Conservation (phyloP, 768 basidiomycete genomes). For the Leccinum variicolor region DNA sequence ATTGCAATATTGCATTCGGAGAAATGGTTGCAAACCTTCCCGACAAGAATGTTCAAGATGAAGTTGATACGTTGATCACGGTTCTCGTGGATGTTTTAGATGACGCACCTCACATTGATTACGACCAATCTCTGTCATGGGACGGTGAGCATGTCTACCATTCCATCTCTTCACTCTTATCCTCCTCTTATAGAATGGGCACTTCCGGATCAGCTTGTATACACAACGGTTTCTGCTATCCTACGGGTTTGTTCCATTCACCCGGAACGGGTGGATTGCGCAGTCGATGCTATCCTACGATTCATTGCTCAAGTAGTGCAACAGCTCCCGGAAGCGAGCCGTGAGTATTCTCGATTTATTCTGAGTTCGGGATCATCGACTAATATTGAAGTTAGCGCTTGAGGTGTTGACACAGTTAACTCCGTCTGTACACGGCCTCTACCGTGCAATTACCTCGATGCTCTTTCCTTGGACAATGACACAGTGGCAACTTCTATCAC, state of each 20-base stretch:
- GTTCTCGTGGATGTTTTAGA: constrained; percentile 64
- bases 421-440: constrained; percentile 82
- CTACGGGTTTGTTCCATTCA: constrained; percentile 60
- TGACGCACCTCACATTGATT: constrained; percentile 73
- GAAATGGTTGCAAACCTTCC: constrained; percentile 69
- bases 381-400: constrained; percentile 47
- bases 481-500: constrained; percentile 61
- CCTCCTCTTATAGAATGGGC: constrained; percentile 67
- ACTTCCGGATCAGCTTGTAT: constrained; percentile 80
- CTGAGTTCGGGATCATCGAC: neutral
- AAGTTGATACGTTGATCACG: constrained; percentile 51
- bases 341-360: constrained; percentile 38
- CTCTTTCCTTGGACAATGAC: constrained; percentile 67
- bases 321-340: constrained; percentile 47
- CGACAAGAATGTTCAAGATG: constrained; percentile 46
- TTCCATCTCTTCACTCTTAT: neutral
- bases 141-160: constrained; percentile 46
- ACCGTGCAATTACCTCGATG: constrained; percentile 80
- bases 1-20: constrained; percentile 82
- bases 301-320: constrained; percentile 59
- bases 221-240: constrained; percentile 72
- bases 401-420: constrained; percentile 70
- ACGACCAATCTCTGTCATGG: constrained; percentile 78
- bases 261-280: constrained; percentile 44
- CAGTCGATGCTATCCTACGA: constrained; percentile 55